Base-by-base conservation (phyloP, 108 stramenopile genomes). In the Cyclostephanos tholiformis region DNA sequence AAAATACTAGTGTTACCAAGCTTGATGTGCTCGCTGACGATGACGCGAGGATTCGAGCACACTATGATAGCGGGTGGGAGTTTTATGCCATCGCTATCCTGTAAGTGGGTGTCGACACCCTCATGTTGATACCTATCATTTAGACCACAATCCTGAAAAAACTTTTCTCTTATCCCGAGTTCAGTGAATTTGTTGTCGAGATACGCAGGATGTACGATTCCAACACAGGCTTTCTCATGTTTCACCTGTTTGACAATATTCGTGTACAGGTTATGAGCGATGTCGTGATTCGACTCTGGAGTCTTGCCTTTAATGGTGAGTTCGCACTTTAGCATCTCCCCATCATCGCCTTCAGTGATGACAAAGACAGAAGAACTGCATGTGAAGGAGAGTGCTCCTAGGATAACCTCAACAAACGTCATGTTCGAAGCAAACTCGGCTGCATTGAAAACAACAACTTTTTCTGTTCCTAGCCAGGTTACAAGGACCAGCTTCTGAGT, bases 81-180 rank as follows among this genome's bases (percentile, higher is more conserved):
- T 51, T 51, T 20, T 10, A 51, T 51, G 50, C 50, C 50, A 51
- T 51, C 50, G 50, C 50, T 4, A 51, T 51, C 50, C 50, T 51
- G 50, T 51, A 51, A 51, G 50, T 51, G 50, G 50, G 50, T 51
- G 50, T 51, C 10, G 50, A 51, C 50, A 20, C 50, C 50, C 50
- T 51, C 50, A 51, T 10, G 4, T 51, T 51, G 50, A 51, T 51
- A 51, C 50, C 50, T 51, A 51, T 51, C 50, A 51, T 51, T 51
- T 51, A 51, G 50, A 20, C 10, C 50, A n/a, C n/a, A n/a, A 51
- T 51, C 7, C 10, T 10, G 20, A 4, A 20, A 8, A 51, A 51
- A 51, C 50, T 51, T 51, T 51, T 51, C 50, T 51, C 10, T 51
- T 4, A 20, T 51, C 50, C 10, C 10, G 50, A 4, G 4, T 51